Evolutionary conservation across 768 basidiomycete genomes (phyloP).

Genomic region (Steccherinum ochraceum): DNA sequence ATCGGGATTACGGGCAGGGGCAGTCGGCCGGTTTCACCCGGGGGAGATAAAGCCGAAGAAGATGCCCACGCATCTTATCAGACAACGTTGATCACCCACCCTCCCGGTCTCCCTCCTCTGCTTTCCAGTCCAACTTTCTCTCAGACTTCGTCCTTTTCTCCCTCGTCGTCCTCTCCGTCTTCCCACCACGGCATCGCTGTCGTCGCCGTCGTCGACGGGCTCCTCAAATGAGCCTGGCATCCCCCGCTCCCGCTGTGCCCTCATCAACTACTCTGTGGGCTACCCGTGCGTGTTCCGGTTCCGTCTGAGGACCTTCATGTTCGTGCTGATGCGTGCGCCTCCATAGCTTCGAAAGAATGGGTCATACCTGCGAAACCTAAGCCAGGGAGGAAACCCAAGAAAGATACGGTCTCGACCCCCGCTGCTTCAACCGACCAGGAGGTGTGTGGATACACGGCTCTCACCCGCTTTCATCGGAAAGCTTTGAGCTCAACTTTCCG

Average conservation of each 20-base stretch:
- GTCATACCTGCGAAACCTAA: slow-evolving; percentile 81
- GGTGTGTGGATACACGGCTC: slow-evolving; percentile 30
- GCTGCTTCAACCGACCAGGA: slow-evolving; percentile 35
- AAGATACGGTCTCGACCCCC: slow-evolving; percentile 35
- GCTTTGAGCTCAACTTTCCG: slow-evolving; percentile 7
- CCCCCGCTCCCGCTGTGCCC: slow-evolving; percentile 28
- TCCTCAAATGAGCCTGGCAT: slow-evolving; percentile 19
- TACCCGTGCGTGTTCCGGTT: slow-evolving; percentile 42
- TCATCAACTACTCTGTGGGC: slow-evolving; percentile 68
- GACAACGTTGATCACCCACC: slow-evolving; percentile 6
- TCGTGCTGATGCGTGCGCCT: neutral
- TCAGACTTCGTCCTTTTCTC: slow-evolving; percentile 22
- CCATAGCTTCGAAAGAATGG: slow-evolving; percentile 91
- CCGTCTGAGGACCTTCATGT: neutral
- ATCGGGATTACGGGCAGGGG: too few relatives aligned
- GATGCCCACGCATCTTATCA: neutral
- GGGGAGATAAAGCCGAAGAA: slow-evolving; percentile 1
- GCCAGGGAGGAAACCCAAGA: slow-evolving; percentile 85
- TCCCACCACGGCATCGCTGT: slow-evolving; percentile 4
- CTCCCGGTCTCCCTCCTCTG: slow-evolving; percentile 14
- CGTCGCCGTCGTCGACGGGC: neutral
- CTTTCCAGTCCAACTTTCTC: neutral
- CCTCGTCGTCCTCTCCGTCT: slow-evolving; percentile 12
- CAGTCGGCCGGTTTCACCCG: neutral
- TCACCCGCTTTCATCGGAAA: neutral